Evolutionary conservation across 2,329 filamentous ascomycete genomes (phyloP).

Genomic region (Fusarium oligoseptatum): DNA sequence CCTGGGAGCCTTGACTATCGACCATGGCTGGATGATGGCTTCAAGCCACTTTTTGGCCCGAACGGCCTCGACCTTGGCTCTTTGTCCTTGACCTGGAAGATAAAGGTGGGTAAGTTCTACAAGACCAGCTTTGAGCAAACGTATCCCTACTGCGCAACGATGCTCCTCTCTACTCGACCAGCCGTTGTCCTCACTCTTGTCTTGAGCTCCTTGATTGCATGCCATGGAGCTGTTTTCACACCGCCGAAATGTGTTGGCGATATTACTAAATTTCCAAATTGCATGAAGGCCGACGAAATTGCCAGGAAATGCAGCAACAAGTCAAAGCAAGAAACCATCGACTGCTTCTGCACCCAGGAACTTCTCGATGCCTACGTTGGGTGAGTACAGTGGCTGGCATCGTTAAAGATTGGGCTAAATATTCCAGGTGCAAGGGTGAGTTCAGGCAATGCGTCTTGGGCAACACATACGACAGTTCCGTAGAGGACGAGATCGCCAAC

Average conservation of each 20-base stretch:
- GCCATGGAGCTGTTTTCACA: neutral
- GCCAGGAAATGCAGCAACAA: constrained; percentile 16
- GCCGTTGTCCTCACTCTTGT: neutral
- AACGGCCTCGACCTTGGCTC: neutral
- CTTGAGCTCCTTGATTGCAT: neutral
- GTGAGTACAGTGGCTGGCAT: neutral
- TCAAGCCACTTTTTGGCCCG: constrained; percentile 9
- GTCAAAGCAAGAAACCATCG: constrained; percentile 21
- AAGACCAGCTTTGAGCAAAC: neutral
- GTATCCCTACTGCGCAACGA: neutral
- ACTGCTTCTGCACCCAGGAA: constrained; percentile 29
- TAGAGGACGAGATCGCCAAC: constrained; percentile 8
- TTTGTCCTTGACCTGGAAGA: neutral
- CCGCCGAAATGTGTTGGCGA: constrained; percentile 17
- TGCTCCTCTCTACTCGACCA: neutral
- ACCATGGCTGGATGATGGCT: neutral
- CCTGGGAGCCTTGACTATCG: neutral
- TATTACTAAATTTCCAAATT: constrained; percentile 18
- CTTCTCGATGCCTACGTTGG: constrained; percentile 20
- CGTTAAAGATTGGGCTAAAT: neutral
- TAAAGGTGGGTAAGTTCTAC: neutral
- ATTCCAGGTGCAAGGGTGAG: constrained; percentile 18
- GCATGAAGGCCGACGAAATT: constrained; percentile 12
- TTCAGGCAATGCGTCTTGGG: constrained; percentile 22
- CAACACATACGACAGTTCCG: constrained; percentile 11